These are phyloP conservation scores for Aspergillus japonicus DNA, from an alignment of 2,329 filamentous ascomycete genomes.

Conservation along the genomic window DNA sequence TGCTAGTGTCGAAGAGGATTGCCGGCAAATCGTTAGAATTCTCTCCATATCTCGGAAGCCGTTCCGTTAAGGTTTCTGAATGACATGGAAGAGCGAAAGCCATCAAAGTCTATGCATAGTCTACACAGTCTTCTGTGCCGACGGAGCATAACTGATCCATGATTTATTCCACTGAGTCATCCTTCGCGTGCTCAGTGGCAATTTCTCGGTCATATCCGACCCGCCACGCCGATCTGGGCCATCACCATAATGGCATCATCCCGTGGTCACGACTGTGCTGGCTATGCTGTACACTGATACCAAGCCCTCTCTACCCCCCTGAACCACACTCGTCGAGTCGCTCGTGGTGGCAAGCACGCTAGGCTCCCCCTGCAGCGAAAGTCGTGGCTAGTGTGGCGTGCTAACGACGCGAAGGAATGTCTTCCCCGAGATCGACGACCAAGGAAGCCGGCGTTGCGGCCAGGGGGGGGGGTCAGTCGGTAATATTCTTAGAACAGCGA, in stretches of 20 bases:
- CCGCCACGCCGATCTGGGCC: too few relatives aligned
- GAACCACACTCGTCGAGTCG: neutral
- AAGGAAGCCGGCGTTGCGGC: neutral
- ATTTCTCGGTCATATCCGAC: neutral
- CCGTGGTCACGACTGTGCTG: too few relatives aligned
- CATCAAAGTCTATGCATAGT: neutral
- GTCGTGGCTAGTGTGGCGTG: neutral
- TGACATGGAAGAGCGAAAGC: neutral
- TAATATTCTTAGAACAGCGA: neutral
- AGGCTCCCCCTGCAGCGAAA: neutral
- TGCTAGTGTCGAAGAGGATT: neutral
- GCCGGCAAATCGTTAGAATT: neutral
- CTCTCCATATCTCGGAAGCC: neutral
- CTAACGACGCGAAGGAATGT: neutral
- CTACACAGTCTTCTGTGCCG: too few relatives aligned
- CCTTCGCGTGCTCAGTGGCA: neutral
- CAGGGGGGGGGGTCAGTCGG: neutral
- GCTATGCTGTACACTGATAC: neutral
- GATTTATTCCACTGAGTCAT: too few relatives aligned
- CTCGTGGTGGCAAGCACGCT: neutral
- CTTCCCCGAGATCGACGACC: neutral
- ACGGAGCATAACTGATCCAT: too few relatives aligned
- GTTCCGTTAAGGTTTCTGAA: neutral
- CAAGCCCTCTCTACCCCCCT: neutral
- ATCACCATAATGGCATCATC: too few relatives aligned